These are phyloP conservation scores for Hymenochaete sp. DNA, from an alignment of 1,284 basidiomycete species.

Conservation along the genomic window DNA sequence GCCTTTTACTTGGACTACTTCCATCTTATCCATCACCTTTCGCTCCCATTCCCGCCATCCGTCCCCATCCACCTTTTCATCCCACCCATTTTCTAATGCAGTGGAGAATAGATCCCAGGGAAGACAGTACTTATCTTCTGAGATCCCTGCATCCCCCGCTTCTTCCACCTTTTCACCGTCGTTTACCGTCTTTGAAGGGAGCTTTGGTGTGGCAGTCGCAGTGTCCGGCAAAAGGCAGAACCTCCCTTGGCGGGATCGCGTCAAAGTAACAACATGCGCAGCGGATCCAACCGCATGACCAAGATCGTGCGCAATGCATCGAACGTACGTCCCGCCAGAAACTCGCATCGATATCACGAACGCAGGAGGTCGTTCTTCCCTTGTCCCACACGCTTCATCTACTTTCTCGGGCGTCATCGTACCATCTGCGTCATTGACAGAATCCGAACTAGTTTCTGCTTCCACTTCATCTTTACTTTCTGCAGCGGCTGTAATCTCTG, in stretches of 20 bases:
- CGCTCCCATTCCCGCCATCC: conserved; percentile 68
- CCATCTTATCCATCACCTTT: conserved; percentile 53
- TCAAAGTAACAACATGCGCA: conserved; percentile 86
- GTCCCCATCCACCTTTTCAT: conserved; percentile 40
- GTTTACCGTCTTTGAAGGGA: conserved; percentile 27
- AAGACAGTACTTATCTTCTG: conserved; percentile 37
- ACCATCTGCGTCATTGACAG: conserved; percentile 24
- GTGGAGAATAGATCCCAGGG: conserved; percentile 74
- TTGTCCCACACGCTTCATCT: conserved; percentile 26
- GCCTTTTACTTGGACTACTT: conserved; percentile 38
- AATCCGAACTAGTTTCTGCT: conserved; percentile 28
- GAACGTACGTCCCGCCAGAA: conserved; percentile 94
- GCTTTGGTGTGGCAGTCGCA: background rate
- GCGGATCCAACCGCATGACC: conserved; percentile 75
- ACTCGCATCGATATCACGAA: conserved; percentile 89
- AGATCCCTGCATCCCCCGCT: conserved; percentile 25
- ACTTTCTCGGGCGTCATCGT: background rate
- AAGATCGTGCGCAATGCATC: conserved; percentile 87
- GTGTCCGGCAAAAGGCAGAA: conserved; percentile 46
- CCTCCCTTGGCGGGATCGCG: conserved; percentile 75
- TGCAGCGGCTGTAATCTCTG: conserved; percentile 25
- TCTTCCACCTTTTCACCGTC: conserved; percentile 29
- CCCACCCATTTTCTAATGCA: conserved; percentile 47
- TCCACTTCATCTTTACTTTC: conserved; percentile 27
- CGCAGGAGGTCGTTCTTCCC: conserved; percentile 50